phyloP scores from a whole-genome alignment of 2,329 filamentous ascomycete species.

The Emmonsiellopsis sp. region DNA sequence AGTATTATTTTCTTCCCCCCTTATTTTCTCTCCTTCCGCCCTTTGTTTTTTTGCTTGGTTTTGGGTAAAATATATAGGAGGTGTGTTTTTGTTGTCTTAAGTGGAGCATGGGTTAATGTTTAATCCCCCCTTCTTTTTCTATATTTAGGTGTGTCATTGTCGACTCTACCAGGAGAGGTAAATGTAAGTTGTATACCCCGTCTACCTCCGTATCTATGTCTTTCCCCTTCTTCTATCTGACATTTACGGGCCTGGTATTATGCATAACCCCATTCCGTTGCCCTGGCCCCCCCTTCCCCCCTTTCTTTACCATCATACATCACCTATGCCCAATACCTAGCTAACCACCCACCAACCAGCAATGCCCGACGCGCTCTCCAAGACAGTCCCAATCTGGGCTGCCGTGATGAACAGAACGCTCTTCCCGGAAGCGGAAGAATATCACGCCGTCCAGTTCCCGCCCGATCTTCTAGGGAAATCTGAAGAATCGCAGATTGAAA shows the following conservation, averaged over 20 bases:
- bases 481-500: conserved; percentile 69
- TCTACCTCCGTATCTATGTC: not conserved
- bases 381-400: conserved; percentile 91
- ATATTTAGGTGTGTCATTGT: conserved; percentile 57
- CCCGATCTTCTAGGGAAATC: conserved; percentile 62
- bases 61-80: conserved; percentile 24
- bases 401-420: conserved; percentile 71
- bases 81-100: not conserved
- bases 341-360: conserved; percentile 31
- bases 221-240: not conserved
- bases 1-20: not conserved
- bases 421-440: conserved; percentile 49
- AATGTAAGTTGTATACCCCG: conserved; percentile 45
- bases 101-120: not conserved
- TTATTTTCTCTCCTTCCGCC: no score
- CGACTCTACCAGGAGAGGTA: conserved; percentile 85
- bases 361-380: conserved; percentile 90
- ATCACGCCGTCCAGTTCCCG: conserved; percentile 57
- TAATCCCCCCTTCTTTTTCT: not conserved
- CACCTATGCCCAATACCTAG: conserved; percentile 7
- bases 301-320: not conserved
- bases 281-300: not conserved
- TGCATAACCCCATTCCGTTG: not conserved
- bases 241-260: not conserved
- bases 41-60: not conserved